Evolutionary conservation across 2,329 filamentous ascomycete genomes (phyloP).

Genomic region (Hypoxylon sp.): DNA sequence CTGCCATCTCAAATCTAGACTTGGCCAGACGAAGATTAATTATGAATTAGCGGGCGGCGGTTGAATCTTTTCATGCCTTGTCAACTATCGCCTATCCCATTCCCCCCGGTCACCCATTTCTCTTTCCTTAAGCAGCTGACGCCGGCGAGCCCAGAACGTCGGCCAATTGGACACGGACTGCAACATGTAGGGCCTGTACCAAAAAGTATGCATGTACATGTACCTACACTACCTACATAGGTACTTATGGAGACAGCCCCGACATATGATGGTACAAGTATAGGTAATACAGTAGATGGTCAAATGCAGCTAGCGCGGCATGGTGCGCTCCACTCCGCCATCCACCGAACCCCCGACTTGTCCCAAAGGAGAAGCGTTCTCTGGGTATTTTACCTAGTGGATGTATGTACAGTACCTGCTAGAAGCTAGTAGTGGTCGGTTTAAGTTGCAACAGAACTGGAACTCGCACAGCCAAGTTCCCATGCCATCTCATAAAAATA

Average conservation of each 20-base stretch:
- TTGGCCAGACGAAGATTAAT: conserved; percentile 9
- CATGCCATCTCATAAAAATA: conserved; percentile 39
- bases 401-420: conserved; percentile 4
- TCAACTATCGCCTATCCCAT: conserved; percentile 1
- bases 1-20: conserved; percentile 23
- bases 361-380: conserved; percentile 16
- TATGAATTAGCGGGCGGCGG: conserved; percentile 3
- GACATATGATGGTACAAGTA: conserved; percentile 39
- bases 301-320: conserved; percentile 37
- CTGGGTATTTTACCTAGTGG: conserved; percentile 7
- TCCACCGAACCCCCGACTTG: conserved; percentile 19
- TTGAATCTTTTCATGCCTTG: conserved; percentile 16
- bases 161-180: conserved; percentile 28
- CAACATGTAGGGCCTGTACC: conserved; percentile 25
- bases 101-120: conserved; percentile 12
- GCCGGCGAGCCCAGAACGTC: conserved; percentile 31
- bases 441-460: conserved; percentile 27
- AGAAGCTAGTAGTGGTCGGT: neutral
- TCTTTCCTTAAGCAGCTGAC: conserved; percentile 17
- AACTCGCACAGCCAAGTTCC: conserved; percentile 25
- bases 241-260: too few species aligned
- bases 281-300: too few species aligned
- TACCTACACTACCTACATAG: too few species aligned
- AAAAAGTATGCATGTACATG: too few species aligned
- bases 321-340: conserved; percentile 17